Conservation (phyloP, 805 yeast species). For the Lipomyces spencermartinsiae region DNA sequence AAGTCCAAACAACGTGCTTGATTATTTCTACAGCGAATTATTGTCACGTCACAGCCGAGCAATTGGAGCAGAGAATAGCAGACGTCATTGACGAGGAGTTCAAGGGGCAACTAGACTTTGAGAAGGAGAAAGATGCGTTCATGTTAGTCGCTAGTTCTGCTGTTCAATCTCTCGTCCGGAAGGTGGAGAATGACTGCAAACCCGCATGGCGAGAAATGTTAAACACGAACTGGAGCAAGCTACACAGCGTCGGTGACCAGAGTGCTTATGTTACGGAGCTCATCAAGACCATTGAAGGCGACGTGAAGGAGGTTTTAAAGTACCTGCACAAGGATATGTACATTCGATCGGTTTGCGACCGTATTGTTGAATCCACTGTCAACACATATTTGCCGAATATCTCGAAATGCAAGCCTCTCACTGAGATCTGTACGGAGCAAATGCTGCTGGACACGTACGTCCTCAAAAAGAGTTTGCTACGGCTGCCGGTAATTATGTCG, state of each 20-base stretch:
- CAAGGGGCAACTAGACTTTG: constrained; percentile 58
- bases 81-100: constrained; percentile 51
- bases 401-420: constrained; percentile 67
- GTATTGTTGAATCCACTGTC: constrained; percentile 69
- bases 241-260: constrained; percentile 70
- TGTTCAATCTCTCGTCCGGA: constrained; percentile 60
- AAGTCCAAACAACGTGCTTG: constrained; percentile 69
- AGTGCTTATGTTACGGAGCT: constrained; percentile 73
- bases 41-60: constrained; percentile 76
- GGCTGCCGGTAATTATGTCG: constrained; percentile 41
- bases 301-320: constrained; percentile 38
- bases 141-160: constrained; percentile 64
- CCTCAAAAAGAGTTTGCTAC: constrained; percentile 60
- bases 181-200: constrained; percentile 65
- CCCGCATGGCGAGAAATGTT: constrained; percentile 84
- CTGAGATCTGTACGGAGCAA: constrained; percentile 78
- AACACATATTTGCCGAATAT: constrained; percentile 63
- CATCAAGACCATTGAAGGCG: constrained; percentile 53
- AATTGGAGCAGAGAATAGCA: constrained; percentile 69
- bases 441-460: constrained; percentile 72
- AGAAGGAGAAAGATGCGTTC: constrained; percentile 60
- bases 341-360: constrained; percentile 75
- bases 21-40: constrained; percentile 90
- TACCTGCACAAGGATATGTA: constrained; percentile 61
- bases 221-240: constrained; percentile 73